Evolutionary conservation across 192 early-diverging fungal species (phyloP).

Genomic region (Chytriomyces confervae): DNA sequence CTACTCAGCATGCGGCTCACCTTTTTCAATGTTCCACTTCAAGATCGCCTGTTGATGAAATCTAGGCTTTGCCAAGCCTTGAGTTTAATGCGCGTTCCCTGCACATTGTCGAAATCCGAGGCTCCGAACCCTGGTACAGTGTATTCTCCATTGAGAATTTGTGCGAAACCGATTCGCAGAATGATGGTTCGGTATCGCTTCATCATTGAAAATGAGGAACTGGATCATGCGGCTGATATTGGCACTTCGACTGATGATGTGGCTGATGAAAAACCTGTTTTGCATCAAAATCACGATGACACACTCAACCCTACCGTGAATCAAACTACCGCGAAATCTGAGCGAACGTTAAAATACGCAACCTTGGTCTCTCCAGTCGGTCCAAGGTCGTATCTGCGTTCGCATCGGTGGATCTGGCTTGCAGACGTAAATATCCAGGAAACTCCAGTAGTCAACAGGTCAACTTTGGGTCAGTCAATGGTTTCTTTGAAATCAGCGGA

Average conservation of each 20-base stretch:
- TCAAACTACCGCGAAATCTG: conserved; percentile 9
- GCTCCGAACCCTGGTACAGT: conserved; percentile 12
- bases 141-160: conserved; percentile 51
- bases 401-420: conserved; percentile 59
- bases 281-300: too few relatives aligned
- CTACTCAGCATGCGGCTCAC: conserved; percentile 40
- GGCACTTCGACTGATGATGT: too few relatives aligned
- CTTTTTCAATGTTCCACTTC: conserved; percentile 49
- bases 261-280: too few relatives aligned
- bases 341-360: conserved; percentile 8
- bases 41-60: conserved; percentile 34
- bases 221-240: too few relatives aligned
- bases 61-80: conserved; percentile 31
- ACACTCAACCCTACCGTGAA: neutral
- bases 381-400: conserved; percentile 47
- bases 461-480: neutral
- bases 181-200: conserved; percentile 45
- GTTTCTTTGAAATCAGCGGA: neutral
- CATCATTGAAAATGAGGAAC: conserved; percentile 12
- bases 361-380: conserved; percentile 32
- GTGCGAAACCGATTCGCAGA: conserved; percentile 45
- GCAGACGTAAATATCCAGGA: conserved; percentile 39
- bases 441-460: neutral
- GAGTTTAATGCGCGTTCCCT: conserved; percentile 7
- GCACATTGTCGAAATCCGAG: conserved; percentile 16